Percentiles rank a stretch among this genome's conserved stretches.
phyloP scores from a whole-genome alignment of 306 rosid genomes.

The Quercus alba region DNA sequence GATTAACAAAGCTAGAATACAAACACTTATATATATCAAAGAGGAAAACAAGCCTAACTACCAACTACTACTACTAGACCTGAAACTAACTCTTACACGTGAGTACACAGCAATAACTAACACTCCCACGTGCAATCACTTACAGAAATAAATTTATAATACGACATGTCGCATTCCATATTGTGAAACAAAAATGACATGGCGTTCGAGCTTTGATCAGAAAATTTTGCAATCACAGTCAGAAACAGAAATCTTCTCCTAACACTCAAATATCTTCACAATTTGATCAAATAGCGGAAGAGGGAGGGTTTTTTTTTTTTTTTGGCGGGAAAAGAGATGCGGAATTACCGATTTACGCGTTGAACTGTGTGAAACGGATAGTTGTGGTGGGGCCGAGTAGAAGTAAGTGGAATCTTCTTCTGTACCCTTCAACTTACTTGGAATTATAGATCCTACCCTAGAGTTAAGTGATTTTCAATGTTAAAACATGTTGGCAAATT shows the following conservation, averaged over 20 bases:
- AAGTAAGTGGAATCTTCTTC: background rate
- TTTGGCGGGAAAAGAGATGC: conserved; percentile 19
- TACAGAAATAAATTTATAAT: too few relatives aligned
- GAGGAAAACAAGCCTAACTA: too few relatives aligned
- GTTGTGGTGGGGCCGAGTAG: background rate
- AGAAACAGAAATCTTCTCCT: background rate
- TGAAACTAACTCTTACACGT: too few relatives aligned
- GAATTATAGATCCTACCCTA: background rate
- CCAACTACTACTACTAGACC: too few relatives aligned
- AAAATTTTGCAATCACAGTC: background rate
- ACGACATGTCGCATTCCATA: background rate
- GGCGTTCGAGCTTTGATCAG: background rate
- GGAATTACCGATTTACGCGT: background rate
- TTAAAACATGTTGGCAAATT: too few relatives aligned
- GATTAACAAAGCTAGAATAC: too few relatives aligned
- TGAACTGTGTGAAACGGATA: background rate
- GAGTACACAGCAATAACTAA: too few relatives aligned
- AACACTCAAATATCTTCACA: background rate
- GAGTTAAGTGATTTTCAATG: too few relatives aligned
- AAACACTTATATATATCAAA: too few relatives aligned
- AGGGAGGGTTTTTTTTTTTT: background rate
- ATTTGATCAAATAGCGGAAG: background rate
- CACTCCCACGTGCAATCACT: too few relatives aligned
- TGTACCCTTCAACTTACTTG: background rate
- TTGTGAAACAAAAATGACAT: background rate